Conservation (phyloP, 176 grass and related monocot species). For the Zoysia pacifica region DNA sequence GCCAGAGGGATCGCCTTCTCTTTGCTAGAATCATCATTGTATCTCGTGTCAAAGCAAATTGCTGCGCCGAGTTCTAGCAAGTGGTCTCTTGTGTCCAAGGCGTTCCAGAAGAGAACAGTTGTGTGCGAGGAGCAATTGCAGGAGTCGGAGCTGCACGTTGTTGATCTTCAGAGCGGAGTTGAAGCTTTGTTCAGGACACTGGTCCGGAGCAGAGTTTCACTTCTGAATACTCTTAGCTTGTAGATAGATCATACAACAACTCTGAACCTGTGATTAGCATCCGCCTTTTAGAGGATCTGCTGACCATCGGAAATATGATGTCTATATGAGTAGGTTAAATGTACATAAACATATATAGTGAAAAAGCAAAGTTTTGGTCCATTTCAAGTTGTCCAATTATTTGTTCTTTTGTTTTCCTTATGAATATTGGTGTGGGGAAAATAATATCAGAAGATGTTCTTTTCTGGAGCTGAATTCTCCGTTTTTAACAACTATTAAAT, state of each 20-base stretch:
- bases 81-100: constrained; percentile 35
- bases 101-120: constrained; percentile 24
- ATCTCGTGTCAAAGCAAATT: constrained; percentile 15
- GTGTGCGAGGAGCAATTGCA: constrained; percentile 35
- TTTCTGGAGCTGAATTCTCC: no score
- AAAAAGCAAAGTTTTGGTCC: not conserved
- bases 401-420: not conserved
- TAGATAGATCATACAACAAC: not conserved
- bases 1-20: constrained; percentile 24
- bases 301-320: not conserved
- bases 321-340: no score
- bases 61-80: constrained; percentile 7
- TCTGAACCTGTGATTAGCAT: not conserved
- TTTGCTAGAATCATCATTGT: constrained; percentile 16
- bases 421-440: not conserved
- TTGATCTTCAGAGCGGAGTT: constrained; percentile 25
- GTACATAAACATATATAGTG: not conserved
- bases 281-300: constrained; percentile 11
- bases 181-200: constrained; percentile 14
- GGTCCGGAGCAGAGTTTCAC: constrained; percentile 24
- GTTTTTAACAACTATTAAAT: no score
- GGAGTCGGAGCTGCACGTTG: constrained; percentile 20
- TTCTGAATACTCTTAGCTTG: constrained; percentile 34
- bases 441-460: not conserved
- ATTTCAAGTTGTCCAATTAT: not conserved